phyloP scores from a whole-genome alignment of 2,329 filamentous ascomycete genomes.

The Cercospora nicotianae region DNA sequence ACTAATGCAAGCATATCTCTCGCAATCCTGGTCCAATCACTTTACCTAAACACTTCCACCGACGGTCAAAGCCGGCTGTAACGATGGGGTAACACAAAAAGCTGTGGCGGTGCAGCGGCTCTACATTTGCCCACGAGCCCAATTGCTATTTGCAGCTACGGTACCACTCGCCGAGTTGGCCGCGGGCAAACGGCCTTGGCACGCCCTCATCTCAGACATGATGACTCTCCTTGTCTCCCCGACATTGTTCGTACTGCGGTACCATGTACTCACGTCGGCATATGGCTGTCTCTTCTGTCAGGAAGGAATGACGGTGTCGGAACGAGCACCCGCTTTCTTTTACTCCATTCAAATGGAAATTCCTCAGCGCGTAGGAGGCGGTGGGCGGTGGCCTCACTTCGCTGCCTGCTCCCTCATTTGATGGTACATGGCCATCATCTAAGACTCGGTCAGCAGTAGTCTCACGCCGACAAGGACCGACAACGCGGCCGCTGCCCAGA shows the following conservation, averaged over 20 bases:
- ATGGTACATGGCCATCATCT: conserved; percentile 16
- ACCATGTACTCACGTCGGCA: conserved; percentile 12
- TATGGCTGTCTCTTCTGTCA: background rate
- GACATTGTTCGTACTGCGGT: background rate
- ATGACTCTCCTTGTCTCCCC: conserved; percentile 1
- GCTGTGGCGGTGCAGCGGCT: conserved; percentile 8
- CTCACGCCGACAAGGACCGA: background rate
- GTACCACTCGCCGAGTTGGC: background rate
- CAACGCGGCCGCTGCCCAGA: background rate
- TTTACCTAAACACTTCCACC: conserved; percentile 11
- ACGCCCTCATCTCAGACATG: background rate
- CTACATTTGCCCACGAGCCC: conserved; percentile 3
- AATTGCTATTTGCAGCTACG: conserved; percentile 11
- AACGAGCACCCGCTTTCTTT: conserved; percentile 8
- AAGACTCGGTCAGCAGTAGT: conserved; percentile 9
- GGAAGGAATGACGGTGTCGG: background rate
- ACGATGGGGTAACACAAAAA: conserved; percentile 8
- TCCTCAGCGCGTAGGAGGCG: background rate
- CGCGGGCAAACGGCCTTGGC: conserved; percentile 11
- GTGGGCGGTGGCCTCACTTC: background rate
- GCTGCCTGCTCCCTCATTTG: conserved; percentile 6
- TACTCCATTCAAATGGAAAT: conserved; percentile 7
- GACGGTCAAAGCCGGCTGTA: background rate
- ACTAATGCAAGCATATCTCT: conserved; percentile 17
- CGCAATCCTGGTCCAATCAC: conserved; percentile 9